Conservation (phyloP, 176 grass and related monocot species). For the Dendrocalamus sinicus region DNA sequence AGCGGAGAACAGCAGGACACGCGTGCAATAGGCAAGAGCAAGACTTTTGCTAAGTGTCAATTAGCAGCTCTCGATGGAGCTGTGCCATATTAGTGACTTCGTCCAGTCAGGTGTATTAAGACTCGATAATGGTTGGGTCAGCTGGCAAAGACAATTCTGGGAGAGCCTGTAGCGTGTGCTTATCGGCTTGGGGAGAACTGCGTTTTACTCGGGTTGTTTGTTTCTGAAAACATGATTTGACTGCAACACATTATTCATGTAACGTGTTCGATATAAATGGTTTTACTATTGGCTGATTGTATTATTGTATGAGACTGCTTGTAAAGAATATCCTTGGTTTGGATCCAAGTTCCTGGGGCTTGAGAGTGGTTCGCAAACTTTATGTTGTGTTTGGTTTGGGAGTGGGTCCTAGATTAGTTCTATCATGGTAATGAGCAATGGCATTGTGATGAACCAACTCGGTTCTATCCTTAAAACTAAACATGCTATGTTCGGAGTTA, state of each 20-base stretch:
- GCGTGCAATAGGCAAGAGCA: slow-evolving; percentile 35
- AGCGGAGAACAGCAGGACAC: slow-evolving; percentile 84
- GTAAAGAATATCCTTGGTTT: slow-evolving; percentile 39
- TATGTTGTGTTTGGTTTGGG: neutral
- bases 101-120: slow-evolving; percentile 31
- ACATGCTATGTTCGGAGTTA: neutral
- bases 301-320: slow-evolving; percentile 17
- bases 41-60: slow-evolving; percentile 3
- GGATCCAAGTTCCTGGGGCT: neutral
- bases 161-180: slow-evolving; percentile 12
- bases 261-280: slow-evolving; percentile 35
- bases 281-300: neutral
- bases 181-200: neutral
- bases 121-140: slow-evolving; percentile 22
- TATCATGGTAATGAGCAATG: too few species aligned
- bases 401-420: neutral
- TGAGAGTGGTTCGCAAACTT: neutral
- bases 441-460: neutral
- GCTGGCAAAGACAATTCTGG: slow-evolving; percentile 22
- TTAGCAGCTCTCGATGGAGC: slow-evolving; percentile 9
- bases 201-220: slow-evolving; percentile 29
- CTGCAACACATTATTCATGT: slow-evolving; percentile 37
- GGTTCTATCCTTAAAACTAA: neutral
- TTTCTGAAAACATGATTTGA: neutral
- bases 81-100: neutral